Conservation (phyloP, 1,284 basidiomycete genomes). For the Fistulinella cinereoalba region DNA sequence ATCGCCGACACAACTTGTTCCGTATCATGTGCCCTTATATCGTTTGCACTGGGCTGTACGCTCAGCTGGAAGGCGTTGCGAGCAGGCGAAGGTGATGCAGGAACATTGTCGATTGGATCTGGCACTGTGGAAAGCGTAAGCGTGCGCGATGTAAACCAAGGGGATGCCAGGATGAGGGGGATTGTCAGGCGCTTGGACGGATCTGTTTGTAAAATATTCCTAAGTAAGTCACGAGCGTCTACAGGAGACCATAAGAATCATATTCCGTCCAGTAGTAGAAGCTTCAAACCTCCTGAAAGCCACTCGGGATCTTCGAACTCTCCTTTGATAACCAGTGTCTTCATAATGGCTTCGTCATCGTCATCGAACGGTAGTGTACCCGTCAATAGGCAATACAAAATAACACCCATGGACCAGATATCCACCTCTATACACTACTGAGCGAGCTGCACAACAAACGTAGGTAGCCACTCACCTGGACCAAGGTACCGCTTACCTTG, state of each 20-base stretch:
- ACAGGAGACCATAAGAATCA: conserved; percentile 6
- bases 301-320: conserved; percentile 90
- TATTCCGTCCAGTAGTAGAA: conserved; percentile 3
- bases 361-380: conserved; percentile 97
- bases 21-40: conserved; percentile 39
- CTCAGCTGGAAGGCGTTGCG: conserved; percentile 20
- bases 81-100: conserved; percentile 30
- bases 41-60: conserved; percentile 14
- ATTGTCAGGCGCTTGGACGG: conserved; percentile 77
- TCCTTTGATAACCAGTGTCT: conserved; percentile 81
- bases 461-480: conserved; percentile 55
- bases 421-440: conserved; percentile 73
- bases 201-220: conserved; percentile 78
- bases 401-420: conserved; percentile 95
- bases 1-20: conserved; percentile 40
- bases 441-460: background rate
- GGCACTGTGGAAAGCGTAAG: conserved; percentile 38
- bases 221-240: conserved; percentile 84
- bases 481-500: conserved; percentile 88
- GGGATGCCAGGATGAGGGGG: conserved; percentile 81
- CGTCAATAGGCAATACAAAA: conserved; percentile 90
- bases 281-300: conserved; percentile 72
- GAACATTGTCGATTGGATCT: conserved; percentile 23
- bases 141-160: conserved; percentile 76
- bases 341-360: conserved; percentile 91